Base-by-base conservation (phyloP, 805 yeast species). In the Pichia occidentalis region DNA sequence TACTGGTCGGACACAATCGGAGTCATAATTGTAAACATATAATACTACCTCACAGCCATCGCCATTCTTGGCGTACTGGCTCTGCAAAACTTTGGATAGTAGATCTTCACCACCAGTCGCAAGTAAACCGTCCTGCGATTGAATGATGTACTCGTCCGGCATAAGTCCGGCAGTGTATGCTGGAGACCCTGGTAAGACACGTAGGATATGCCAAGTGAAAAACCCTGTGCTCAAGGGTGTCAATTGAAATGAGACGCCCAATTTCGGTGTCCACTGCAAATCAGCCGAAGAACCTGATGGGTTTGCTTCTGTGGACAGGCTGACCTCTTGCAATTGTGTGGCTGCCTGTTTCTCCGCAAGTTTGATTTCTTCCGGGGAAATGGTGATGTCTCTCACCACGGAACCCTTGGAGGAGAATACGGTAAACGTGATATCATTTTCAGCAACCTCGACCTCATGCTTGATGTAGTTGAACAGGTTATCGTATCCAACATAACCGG, bases 371-470 rank as follows among this genome's bases (percentile, higher is more conserved):
- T 38, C 17, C 14, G 53, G 48, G 7, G 67, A 60, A 4, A 65
- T 42, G 1, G 53, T 47, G 5, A 71, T 60, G n/a, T 63, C 64
- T 46, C 77, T 61, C 26, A 62, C 51, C 7, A 68, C 53, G 2
- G 87, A 87, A 17, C 97, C 97, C 60, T 87, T 87, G 2, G 95
- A 92, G 31, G 75, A 77, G 95, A 95, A 88, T 2, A 85, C 76
- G 34, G 72, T 77, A 29, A 88, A 63, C 1, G 66, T 60, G 5
- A 83, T 43, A 36, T 56, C 57, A 7, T 52, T 44, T 21, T 48
- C 50, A 12, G 42, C 28, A 9, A 48, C 48, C 38, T 51, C 32
- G 54, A 54, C 55, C 29, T 57, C 61, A 24, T 54, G 48, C 5
- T 50, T 37, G 16, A 59, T 34, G 28, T 43, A 58, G 10, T 48